Percentiles rank a stretch among this genome's conserved stretches.
These are phyloP conservation scores for Aspergillus hiratsukae DNA, from an alignment of 2,329 filamentous ascomycete species.

Conservation along the genomic window DNA sequence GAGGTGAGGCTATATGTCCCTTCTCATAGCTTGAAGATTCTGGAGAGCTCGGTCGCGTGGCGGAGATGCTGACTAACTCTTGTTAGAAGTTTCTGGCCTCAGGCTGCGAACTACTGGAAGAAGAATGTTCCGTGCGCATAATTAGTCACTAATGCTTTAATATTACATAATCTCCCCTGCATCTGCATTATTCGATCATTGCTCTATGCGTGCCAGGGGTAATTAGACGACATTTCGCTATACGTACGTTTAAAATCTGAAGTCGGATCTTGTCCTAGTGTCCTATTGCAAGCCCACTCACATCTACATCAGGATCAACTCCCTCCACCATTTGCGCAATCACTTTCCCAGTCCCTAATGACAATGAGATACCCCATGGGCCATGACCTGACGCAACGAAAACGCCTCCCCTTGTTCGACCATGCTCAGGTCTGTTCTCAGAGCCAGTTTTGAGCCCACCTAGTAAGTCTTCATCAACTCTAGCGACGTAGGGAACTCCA, in stretches of 20 bases:
- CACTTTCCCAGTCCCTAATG: constrained; percentile 65
- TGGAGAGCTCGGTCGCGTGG: constrained; percentile 28
- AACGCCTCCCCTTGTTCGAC: constrained; percentile 50
- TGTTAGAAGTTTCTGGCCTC: constrained; percentile 14
- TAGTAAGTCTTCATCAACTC: constrained; percentile 54
- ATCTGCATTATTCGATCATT: not conserved
- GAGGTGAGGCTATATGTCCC: not conserved
- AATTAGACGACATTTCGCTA: not conserved
- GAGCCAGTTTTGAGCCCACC: constrained; percentile 46
- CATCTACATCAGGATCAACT: constrained; percentile 54
- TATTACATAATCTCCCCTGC: not conserved
- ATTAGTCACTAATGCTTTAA: not conserved
- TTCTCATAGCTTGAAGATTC: constrained; percentile 27
- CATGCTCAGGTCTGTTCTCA: constrained; percentile 41
- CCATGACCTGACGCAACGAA: constrained; percentile 70
- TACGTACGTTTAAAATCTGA: not conserved
- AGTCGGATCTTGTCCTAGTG: not conserved
- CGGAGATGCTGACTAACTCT: constrained; percentile 24
- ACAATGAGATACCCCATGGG: constrained; percentile 66
- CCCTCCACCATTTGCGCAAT: constrained; percentile 67
- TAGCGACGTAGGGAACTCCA: constrained; percentile 60
- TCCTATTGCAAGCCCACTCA: constrained; percentile 47
- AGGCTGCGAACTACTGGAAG: constrained; percentile 8
- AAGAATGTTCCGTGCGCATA: not conserved
- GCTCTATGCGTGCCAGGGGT: not conserved